Base-by-base conservation (phyloP, 768 basidiomycete genomes). In the Termitomyces sp. region DNA sequence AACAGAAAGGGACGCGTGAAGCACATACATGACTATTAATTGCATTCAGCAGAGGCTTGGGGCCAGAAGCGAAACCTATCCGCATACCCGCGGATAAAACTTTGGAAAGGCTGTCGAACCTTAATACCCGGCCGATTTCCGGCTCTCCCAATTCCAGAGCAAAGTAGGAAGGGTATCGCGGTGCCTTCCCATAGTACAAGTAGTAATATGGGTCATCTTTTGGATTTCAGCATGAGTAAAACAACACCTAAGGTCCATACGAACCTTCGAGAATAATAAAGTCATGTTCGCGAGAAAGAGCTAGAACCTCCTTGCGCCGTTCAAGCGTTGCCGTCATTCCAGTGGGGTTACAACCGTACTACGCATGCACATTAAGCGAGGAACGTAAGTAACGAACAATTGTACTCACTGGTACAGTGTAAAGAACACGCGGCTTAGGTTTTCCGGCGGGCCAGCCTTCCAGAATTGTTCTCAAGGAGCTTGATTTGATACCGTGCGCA, bases 31-130 rank as follows among this genome's bases (percentile, higher is more conserved):
- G 78, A 40, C 76, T 69, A 66, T 92, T 83, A 32, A 95, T 88
- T 0, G 81, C 82, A 51, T 82, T 73, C 6, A 91, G 61, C 17
- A 95, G 69, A 5, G 74, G 69, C 37, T 76, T 77, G 3, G 93
- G 91, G 0, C 89, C 92, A 3, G 88, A 84, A 0, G 79, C 82
- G 66, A 88, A 92, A 12, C 92, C 92, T 56, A 93, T 75, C 11
- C 89, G 84, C 68, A 90, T 82, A 1, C 90, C 88, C 11, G 85
- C 78, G 2, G 84, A 83, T 21, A 86, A 75, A 31, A 94, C 74
- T 73, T 96, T 96, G 50, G 88, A 90, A 53, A 95, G 77, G 62
- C 89, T 91, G 68, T 96, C 94, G 66, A 96, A 90, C 27, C 93
- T 82, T 14, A 95, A 59, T 32, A 95, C 92, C 12, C 86, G 81